Evolutionary conservation across 495 filamentous ascomycete genomes (phyloP), one percentile per base, ranked within the genome.

Genomic region (Penicilliopsis zonata): DNA sequence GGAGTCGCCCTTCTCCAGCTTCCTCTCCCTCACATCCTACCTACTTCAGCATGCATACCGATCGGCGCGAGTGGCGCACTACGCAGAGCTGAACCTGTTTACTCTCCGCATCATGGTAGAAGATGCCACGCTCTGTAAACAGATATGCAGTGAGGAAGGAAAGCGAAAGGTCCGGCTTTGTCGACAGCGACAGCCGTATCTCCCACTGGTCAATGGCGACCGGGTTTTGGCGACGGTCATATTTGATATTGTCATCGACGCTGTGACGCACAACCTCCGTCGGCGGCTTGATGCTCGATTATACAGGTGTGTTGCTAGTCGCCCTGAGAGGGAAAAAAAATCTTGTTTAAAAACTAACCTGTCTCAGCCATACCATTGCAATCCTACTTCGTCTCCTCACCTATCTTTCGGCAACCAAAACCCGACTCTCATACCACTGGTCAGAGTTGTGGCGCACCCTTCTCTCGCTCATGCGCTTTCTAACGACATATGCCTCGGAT

Each of bases 11-110:
- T 79, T 98, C 36, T 72, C 78, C 12, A 70, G 70, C 41, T 92
- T 90, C 52, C 63, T 96, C 24, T 96, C 92, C 0, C 56, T 94
- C 14, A 82, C 82, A 4, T 95, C 88, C 3, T 98, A 96, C 53
- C 68, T 96, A 16, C 67, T 94, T 18, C 87, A 94, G 38, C 90
- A 98, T 50, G 86, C 90, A 2, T 82, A 94, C 50, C 75, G 87
- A 6, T 90, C 88, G 4, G 43, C 63, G 22, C 70, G 88, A 32
- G 69, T 84, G 9, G 72, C 80, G 3, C 66, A 80, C 28, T 98
- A 98, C 52, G 75, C 80, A 9, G 77, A 86, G 38, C 65, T 95
- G 13, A 85, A 74, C 43, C 66, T 96, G 7, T 74, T 88, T 48
- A 78, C 81, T 13, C 64, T 96, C 22, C 85, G 86, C 18, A 76